Evolutionary conservation across 148 eudicot genomes (phyloP).

Genomic region (Arbutus unedo): DNA sequence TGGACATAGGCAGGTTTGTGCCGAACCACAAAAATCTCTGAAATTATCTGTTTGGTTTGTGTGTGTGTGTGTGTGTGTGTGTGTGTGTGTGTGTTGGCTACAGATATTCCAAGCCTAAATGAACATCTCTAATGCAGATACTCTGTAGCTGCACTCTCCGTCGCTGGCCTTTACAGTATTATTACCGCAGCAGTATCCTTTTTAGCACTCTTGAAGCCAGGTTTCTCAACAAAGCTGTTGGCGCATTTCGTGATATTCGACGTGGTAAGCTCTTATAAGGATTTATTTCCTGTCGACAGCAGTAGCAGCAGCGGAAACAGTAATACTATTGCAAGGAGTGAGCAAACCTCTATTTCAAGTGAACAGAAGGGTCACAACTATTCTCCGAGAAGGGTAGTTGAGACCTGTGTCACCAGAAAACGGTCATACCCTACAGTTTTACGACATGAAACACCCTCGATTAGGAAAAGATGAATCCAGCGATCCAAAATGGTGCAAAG

Average conservation of each 20-base stretch:
- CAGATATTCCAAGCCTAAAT: background rate
- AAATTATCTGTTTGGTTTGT: background rate
- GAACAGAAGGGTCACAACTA: background rate
- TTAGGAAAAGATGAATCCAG: background rate
- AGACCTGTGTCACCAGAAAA: background rate
- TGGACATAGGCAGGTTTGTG: no score
- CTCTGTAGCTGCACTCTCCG: constrained; percentile 56
- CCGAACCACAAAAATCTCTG: no score
- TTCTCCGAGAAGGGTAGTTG: background rate
- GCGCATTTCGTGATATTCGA: constrained; percentile 35
- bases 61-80: background rate
- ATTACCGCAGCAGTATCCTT: constrained; percentile 37
- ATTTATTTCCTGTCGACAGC: background rate
- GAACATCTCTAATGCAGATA: constrained; percentile 41
- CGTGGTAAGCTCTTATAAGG: constrained; percentile 33
- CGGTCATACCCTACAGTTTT: background rate
- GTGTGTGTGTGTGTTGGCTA: background rate
- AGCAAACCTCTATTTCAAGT: constrained; percentile 6
- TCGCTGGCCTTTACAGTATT: constrained; percentile 48
- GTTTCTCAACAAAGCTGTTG: constrained; percentile 25
- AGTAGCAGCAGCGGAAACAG: background rate
- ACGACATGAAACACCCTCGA: background rate
- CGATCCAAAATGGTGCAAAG: background rate
- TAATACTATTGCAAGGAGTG: background rate
- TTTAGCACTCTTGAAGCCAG: constrained; percentile 35